These are phyloP conservation scores for Artemisia tridentata DNA, from an alignment of 129 eudicot genomes.

Conservation along the genomic window DNA sequence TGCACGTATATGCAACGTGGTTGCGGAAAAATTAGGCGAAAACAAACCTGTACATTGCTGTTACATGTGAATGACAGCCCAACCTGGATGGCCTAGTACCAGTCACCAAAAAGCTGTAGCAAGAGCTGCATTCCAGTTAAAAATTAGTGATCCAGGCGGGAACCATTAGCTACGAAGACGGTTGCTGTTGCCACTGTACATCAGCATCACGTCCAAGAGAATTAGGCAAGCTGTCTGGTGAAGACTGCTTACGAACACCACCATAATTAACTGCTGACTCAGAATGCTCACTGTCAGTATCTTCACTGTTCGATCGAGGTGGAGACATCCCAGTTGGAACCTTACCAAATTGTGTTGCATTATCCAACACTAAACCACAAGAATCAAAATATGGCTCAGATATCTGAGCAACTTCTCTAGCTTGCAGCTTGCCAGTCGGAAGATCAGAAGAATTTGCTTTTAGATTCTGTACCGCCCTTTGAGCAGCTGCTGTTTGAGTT, in stretches of 20 bases:
- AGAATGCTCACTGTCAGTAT: conserved; percentile 32
- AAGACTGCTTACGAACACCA: conserved; percentile 35
- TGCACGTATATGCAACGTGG: neutral
- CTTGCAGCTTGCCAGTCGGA: conserved; percentile 34
- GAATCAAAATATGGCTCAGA: conserved; percentile 44
- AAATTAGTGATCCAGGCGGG: conserved; percentile 34
- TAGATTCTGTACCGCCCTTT: conserved; percentile 36
- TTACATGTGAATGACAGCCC: conserved; percentile 45
- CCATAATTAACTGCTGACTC: conserved; percentile 35
- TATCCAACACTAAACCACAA: conserved; percentile 33
- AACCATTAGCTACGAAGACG: conserved; percentile 30
- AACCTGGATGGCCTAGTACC: neutral
- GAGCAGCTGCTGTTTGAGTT: conserved; percentile 38
- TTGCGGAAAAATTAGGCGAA: conserved; percentile 7
- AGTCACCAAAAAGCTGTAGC: too few relatives aligned
- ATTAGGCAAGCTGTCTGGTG: conserved; percentile 34
- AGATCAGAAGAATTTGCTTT: conserved; percentile 44
- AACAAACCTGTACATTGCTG: conserved; percentile 64
- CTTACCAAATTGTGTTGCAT: neutral
- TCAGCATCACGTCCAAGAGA: neutral
- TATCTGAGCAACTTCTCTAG: conserved; percentile 42
- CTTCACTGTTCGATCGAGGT: conserved; percentile 29
- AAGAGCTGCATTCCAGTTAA: conserved; percentile 34
- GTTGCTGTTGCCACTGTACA: conserved; percentile 47
- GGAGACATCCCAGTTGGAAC: conserved; percentile 31